phyloP scores from a whole-genome alignment of 768 basidiomycete genomes.

The Sarcodon sp. region DNA sequence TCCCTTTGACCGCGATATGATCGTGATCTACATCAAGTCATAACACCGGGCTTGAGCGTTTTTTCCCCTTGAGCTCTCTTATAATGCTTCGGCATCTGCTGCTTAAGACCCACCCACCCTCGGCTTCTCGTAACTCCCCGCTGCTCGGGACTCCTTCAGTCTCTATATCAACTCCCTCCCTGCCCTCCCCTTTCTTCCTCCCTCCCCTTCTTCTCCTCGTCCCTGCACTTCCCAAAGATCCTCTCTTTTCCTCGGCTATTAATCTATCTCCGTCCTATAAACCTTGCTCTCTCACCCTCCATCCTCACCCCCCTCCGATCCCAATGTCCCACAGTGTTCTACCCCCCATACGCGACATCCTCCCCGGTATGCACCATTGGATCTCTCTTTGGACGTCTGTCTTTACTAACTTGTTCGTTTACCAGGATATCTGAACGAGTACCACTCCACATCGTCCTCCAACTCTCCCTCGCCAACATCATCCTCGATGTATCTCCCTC shows the following conservation, averaged over 20 bases:
- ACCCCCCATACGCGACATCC: conserved; percentile 17
- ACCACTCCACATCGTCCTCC: conserved; percentile 5
- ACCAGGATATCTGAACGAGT: conserved; percentile 2
- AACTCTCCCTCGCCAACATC: neutral
- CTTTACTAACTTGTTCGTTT: neutral
- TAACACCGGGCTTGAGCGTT: too few species aligned
- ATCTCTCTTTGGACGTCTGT: neutral
- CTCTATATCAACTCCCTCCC: too few species aligned
- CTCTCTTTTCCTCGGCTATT: neutral
- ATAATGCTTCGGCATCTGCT: too few species aligned
- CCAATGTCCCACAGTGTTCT: conserved; percentile 7
- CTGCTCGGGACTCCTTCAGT: too few species aligned
- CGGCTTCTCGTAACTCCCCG: too few species aligned
- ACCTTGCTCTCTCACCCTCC: neutral
- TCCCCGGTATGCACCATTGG: conserved; percentile 11
- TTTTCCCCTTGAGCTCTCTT: too few species aligned
- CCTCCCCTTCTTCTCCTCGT: neutral
- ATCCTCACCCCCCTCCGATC: conserved; percentile 4
- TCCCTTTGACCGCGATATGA: too few species aligned
- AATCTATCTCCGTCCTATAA: neutral
- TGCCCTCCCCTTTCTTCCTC: neutral
- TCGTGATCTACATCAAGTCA: too few species aligned
- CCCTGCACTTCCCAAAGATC: neutral
- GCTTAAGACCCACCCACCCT: too few species aligned
- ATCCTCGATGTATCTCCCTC: neutral